These are phyloP conservation scores for Cladosporium velox DNA, from an alignment of 2,329 filamentous ascomycete species.

Conservation along the genomic window DNA sequence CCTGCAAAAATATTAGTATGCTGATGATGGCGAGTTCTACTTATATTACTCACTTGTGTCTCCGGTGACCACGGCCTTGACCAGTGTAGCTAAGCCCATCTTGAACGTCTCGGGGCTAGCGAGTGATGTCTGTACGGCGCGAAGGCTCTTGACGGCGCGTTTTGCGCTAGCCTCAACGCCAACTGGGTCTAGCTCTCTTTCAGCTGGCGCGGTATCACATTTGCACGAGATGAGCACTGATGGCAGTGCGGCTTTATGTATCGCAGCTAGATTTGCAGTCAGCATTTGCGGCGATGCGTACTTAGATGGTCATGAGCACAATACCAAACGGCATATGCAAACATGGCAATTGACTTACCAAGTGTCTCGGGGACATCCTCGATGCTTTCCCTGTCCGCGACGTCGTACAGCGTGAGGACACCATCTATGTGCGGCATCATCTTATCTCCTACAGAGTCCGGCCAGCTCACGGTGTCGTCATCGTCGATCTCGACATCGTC, in stretches of 20 bases:
- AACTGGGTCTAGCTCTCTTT: conserved; percentile 70
- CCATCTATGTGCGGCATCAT: conserved; percentile 77
- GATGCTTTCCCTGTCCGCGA: conserved; percentile 75
- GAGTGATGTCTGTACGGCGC: conserved; percentile 72
- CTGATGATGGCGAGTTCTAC: not conserved
- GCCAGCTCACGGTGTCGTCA: conserved; percentile 58
- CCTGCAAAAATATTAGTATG: not conserved
- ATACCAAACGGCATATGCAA: not conserved
- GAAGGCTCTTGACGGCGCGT: conserved; percentile 62
- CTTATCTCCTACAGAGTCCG: conserved; percentile 60
- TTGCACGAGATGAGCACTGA: conserved; percentile 85
- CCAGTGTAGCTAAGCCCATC: conserved; percentile 72
- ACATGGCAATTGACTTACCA: conserved; percentile 60
- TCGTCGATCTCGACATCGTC: conserved; percentile 54
- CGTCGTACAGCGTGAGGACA: conserved; percentile 84
- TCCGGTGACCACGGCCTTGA: conserved; percentile 60
- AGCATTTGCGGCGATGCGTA: conserved; percentile 42
- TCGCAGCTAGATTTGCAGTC: conserved; percentile 54
- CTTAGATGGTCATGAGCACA: not conserved
- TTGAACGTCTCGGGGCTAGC: conserved; percentile 71
- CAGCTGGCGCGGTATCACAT: conserved; percentile 74
- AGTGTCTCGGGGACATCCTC: conserved; percentile 72
- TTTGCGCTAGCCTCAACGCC: conserved; percentile 66
- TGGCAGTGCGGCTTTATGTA: conserved; percentile 72
- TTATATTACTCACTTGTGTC: not conserved